Base-by-base conservation (phyloP, 495 filamentous ascomycete genomes). In the Penicillium silybi region DNA sequence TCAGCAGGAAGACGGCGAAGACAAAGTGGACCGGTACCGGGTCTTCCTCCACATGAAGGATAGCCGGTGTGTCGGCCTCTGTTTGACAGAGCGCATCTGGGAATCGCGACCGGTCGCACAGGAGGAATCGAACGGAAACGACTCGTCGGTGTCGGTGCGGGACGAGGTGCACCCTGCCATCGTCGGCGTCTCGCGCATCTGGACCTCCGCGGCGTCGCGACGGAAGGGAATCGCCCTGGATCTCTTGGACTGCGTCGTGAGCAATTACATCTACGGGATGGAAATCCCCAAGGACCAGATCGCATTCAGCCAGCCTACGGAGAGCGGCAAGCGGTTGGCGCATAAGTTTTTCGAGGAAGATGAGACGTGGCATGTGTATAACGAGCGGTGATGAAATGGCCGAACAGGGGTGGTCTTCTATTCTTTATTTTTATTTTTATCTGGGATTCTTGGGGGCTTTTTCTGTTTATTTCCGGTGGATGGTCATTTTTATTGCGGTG, bases 281-380 rank as follows among this genome's bases (percentile, higher is more conserved):
- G 76, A 78, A 52, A 75, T 86, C 35, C 73, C 79, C 29, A 87
- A 85, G 66, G 70, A 75, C 25, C 63, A 76, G 56, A 75, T 89
- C 26, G 86, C 86, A 18, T 89, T 89, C 62, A 88, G 84, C 61
- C 86, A 89, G 58, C 84, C 85, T n/a, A 89, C 85, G 2, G 84
- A 84, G 59, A 87, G 82, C 59, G 86, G 86, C 19, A 77, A 74
- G 19, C 58, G 63, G 35, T 68, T 89, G 52, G 86, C 86, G 10
- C 73, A 79, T 64, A 75, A 73, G 37, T 89, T 86, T 70, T 88
- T 86, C 52, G 78, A 77, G 29, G 64, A 54, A 2, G 67, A 74
- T 37, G 67, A 69, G 48, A 70, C 68, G 43, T 81, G 78, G 78
- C 75, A 75, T 70, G 75, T 80, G 34, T 81, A 80, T 65, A 65